Evolutionary conservation across 257 asterid species (phyloP), one percentile per base, ranked within the genome.

Genomic region (Dorcoceras hygrometricum): DNA sequence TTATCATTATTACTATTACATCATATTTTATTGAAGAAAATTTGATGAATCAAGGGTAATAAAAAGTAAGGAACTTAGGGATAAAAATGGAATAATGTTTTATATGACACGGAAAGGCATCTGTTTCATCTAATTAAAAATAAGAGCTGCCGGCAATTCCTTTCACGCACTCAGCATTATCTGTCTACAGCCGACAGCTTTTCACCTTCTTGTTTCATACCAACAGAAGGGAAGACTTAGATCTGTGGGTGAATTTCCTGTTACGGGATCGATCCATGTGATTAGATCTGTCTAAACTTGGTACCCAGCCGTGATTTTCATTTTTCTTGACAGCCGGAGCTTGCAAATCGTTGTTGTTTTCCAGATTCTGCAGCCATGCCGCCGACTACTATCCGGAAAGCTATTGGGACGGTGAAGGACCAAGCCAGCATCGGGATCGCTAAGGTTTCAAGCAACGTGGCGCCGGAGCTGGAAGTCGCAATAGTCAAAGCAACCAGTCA

Each of bases 321-420:
- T 14, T 43, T n/a, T 43, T 43, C 20, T 16, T 34, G 11, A 34
- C 43, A 11, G 2, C 4, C 43, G 43, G 2, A 34, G 43, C 14
- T 34, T 9, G 43, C 10, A 9, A 11, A 8, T 34, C 43, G 9
- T 34, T 34, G 8, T 34, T 32, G 12, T 8, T 8, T 34, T 9
- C 43, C 43, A 34, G 34, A 29, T 8, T 34, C 14, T 34, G 3
- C 8, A 8, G 51, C 51, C 51, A 39, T 88, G 96, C 91, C 96
- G 55, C 96, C 92, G 63, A 88, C 53, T 67, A 85, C 95, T 3
- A 82, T 88, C 8, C 81, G 93, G 16, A 88, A 88, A 73, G 96
- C 96, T 66, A 88, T 88, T 67, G 96, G 96, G 39, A 88, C 91
- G 6, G 90, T 88, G 70, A 88, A 88, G 89, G 96, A 88, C 60